Percentiles rank a stretch among this genome's conserved stretches.
Evolutionary conservation across 352 stramenopile genomes (phyloP).

Genomic region (Halophytophthora polymorphica): DNA sequence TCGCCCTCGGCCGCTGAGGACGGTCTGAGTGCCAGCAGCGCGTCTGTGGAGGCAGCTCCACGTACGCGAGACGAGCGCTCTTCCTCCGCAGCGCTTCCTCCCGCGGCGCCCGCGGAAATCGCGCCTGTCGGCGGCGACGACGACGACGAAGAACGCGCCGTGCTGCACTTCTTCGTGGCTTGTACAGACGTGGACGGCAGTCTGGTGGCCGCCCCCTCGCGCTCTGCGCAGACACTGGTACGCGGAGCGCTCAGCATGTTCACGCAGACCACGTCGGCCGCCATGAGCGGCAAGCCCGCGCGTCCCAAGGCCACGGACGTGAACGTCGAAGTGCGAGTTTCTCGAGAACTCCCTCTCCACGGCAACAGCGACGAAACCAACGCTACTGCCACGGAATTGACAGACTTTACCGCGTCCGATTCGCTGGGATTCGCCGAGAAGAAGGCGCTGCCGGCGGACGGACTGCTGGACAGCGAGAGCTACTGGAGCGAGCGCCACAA

Average conservation of each 20-base stretch:
- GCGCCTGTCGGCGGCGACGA: conserved; percentile 1
- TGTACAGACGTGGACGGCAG: conserved; percentile 59
- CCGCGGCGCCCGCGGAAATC: conserved; percentile 4
- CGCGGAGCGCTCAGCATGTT: conserved; percentile 75
- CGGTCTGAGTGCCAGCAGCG: conserved; percentile 5
- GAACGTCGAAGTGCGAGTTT: conserved; percentile 63
- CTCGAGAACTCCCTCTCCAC: conserved; percentile 42
- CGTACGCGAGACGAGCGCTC: background rate
- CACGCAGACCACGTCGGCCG: conserved; percentile 30
- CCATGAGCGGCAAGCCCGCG: conserved; percentile 39
- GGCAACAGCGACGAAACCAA: conserved; percentile 13
- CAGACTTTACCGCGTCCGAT: conserved; percentile 4
- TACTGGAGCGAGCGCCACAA: conserved; percentile 72
- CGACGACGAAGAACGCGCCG: conserved; percentile 7
- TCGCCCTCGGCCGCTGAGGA: conserved; percentile 4
- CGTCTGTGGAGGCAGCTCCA: conserved; percentile 1
- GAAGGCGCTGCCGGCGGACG: conserved; percentile 12
- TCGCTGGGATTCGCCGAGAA: conserved; percentile 13
- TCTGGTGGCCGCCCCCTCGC: conserved; percentile 36
- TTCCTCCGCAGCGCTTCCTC: background rate
- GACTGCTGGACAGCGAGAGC: conserved; percentile 46
- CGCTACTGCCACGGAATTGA: background rate
- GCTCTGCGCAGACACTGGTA: conserved; percentile 70
- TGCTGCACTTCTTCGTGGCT: conserved; percentile 71
- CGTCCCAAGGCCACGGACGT: conserved; percentile 57